A percentile compares a stretch with the other conserved stretches of the same genome.
Evolutionary conservation across 108 stramenopile species (phyloP).

Genomic region (Asterionellopsis glacialis): DNA sequence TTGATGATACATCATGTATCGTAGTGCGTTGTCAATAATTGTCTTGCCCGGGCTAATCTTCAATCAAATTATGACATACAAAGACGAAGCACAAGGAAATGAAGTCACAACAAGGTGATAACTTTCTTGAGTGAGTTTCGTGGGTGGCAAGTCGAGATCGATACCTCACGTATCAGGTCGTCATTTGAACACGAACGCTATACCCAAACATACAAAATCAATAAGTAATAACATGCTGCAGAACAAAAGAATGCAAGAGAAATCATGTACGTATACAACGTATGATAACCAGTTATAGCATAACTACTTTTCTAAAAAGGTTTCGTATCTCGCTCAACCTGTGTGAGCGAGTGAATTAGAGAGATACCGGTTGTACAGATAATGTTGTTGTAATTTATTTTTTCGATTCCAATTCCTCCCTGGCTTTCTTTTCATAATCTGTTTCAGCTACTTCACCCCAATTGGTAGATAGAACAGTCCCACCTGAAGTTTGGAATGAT

Average conservation of each 20-base stretch:
- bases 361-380: no score
- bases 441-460: constrained; percentile 95
- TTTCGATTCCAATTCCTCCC: constrained; percentile 58
- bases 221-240: no score
- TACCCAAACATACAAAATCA: no score
- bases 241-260: no score
- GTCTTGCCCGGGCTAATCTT: not conserved
- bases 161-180: no score
- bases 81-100: not conserved
- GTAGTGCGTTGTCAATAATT: constrained; percentile 52
- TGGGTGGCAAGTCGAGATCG: no score
- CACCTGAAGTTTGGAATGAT: constrained; percentile 94
- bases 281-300: no score
- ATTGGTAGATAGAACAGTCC: constrained; percentile 94
- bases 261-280: no score
- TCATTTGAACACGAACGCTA: no score
- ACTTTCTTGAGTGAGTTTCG: not conserved
- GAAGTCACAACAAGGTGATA: not conserved
- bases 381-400: constrained; percentile 4
- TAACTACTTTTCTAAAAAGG: no score
- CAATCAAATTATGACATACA: not conserved
- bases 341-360: no score
- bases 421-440: constrained; percentile 98
- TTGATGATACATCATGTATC: constrained; percentile 85
- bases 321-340: no score